Percentiles rank a stretch among this genome's conserved stretches.
Evolutionary conservation across 2,329 filamentous ascomycete species (phyloP).

Genomic region (Fusarium proliferatum): DNA sequence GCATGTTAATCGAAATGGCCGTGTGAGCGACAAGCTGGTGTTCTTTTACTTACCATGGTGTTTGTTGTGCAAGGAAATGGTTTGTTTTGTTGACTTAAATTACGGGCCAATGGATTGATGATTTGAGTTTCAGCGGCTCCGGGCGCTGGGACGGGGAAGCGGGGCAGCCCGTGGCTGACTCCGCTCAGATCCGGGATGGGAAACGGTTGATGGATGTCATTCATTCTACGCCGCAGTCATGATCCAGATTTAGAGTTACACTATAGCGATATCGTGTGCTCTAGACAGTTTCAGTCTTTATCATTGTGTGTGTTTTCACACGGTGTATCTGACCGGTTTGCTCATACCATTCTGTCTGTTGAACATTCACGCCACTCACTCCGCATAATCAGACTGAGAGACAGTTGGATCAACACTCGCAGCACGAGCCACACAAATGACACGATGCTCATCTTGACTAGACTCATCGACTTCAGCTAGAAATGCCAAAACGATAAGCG

Average conservation of each 20-base stretch:
- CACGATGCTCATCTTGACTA: conserved; percentile 1
- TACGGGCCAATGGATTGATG: conserved; percentile 11
- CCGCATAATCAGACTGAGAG: neutral
- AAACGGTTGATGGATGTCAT: conserved; percentile 7
- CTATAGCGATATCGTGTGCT: neutral
- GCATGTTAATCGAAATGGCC: neutral
- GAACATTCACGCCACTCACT: neutral
- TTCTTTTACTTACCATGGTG: conserved; percentile 23
- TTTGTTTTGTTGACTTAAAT: conserved; percentile 27
- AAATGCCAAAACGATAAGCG: conserved; percentile 30
- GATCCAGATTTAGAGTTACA: conserved; percentile 5
- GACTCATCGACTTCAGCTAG: conserved; percentile 19
- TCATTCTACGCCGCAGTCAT: conserved; percentile 17
- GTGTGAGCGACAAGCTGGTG: neutral
- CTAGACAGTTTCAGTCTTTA: neutral
- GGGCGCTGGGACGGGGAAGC: conserved; percentile 26
- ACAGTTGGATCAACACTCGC: neutral
- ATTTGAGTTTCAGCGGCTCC: conserved; percentile 32
- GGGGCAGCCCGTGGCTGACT: conserved; percentile 29
- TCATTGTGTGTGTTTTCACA: neutral
- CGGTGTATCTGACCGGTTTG: neutral
- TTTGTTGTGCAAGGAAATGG: neutral
- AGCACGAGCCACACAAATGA: neutral
- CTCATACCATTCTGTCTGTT: neutral
- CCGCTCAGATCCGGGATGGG: conserved; percentile 10